Percentiles rank a stretch among this genome's conserved stretches.
These are phyloP conservation scores for Alternaria panax DNA, from an alignment of 2,329 filamentous ascomycete genomes.

Conservation along the genomic window DNA sequence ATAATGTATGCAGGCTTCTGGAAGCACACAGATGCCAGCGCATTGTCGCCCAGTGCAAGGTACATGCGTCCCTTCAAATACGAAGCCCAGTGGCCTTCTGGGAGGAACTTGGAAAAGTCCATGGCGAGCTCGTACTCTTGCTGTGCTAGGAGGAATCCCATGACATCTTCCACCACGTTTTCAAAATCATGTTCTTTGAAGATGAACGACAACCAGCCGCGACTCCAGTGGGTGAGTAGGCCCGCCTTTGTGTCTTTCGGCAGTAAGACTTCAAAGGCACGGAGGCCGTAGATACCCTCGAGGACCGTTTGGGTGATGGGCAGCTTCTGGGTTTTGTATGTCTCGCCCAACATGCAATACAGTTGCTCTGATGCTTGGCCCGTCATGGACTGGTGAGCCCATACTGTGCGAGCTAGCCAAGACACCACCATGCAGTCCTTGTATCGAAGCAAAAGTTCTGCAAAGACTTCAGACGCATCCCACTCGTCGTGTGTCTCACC, in stretches of 20 bases:
- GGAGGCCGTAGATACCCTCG: constrained; percentile 44
- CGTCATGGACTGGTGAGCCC: constrained; percentile 41
- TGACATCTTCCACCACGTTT: constrained; percentile 51
- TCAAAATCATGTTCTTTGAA: constrained; percentile 49
- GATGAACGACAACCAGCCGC: constrained; percentile 53
- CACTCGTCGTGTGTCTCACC: constrained; percentile 75
- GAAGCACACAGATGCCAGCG: constrained; percentile 77
- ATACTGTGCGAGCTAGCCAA: constrained; percentile 47
- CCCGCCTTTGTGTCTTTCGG: constrained; percentile 36
- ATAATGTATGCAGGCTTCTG: constrained; percentile 82
- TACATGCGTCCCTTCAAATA: constrained; percentile 87
- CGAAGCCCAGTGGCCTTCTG: constrained; percentile 64
- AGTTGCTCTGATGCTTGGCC: constrained; percentile 37
- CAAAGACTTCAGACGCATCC: constrained; percentile 65
- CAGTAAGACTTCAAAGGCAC: constrained; percentile 42
- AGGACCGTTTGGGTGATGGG: constrained; percentile 48
- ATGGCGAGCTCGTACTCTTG: constrained; percentile 60
- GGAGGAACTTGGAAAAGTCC: constrained; percentile 72
- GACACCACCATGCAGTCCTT: constrained; percentile 46
- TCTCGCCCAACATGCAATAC: constrained; percentile 36
- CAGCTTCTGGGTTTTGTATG: constrained; percentile 33
- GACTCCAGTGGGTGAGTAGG: constrained; percentile 56
- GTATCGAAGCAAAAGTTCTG: constrained; percentile 63
- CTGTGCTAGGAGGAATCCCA: constrained; percentile 55
- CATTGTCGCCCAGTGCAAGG: constrained; percentile 75